Evolutionary conservation across 2,329 filamentous ascomycete species (phyloP).

Genomic region (Penicillium italicum): DNA sequence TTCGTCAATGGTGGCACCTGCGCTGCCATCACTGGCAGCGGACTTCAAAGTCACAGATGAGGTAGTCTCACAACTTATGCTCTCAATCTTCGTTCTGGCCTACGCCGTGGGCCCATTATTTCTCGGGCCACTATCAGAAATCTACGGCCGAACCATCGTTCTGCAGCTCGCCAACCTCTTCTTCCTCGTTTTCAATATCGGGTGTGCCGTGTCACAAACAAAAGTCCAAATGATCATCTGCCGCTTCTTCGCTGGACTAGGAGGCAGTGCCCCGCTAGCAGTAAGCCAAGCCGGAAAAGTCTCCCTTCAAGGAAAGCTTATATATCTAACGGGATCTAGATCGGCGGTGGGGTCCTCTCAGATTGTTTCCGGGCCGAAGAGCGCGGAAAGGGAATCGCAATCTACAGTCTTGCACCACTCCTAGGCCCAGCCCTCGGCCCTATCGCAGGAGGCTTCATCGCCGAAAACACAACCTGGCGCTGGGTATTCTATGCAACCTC

Average conservation of each 20-base stretch:
- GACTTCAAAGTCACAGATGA: slow-evolving; percentile 52
- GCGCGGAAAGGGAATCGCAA: slow-evolving; percentile 59
- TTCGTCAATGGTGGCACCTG: slow-evolving; percentile 57
- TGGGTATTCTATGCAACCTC: slow-evolving; percentile 70
- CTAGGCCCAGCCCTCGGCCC: slow-evolving; percentile 65
- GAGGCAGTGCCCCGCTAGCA: slow-evolving; percentile 55
- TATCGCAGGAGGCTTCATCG: slow-evolving; percentile 63
- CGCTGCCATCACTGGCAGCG: slow-evolving; percentile 49
- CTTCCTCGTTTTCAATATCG: slow-evolving; percentile 58
- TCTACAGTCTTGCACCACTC: slow-evolving; percentile 62
- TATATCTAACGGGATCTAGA: slow-evolving; percentile 22
- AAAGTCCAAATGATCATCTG: slow-evolving; percentile 56
- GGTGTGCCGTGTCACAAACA: slow-evolving; percentile 54
- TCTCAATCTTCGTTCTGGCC: slow-evolving; percentile 56
- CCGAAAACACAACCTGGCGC: slow-evolving; percentile 62
- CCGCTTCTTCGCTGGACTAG: slow-evolving; percentile 57
- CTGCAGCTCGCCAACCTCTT: slow-evolving; percentile 55
- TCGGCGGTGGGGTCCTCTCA: slow-evolving; percentile 51
- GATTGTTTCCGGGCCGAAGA: slow-evolving; percentile 61
- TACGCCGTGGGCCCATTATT: slow-evolving; percentile 53
- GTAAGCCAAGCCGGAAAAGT: slow-evolving; percentile 30
- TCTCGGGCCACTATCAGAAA: slow-evolving; percentile 53
- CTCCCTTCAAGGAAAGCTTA: not conserved
- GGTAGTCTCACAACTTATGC: slow-evolving; percentile 46
- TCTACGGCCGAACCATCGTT: slow-evolving; percentile 54